Conservation (phyloP, 805 yeast species). For the Nakazawaea molendinolei region DNA sequence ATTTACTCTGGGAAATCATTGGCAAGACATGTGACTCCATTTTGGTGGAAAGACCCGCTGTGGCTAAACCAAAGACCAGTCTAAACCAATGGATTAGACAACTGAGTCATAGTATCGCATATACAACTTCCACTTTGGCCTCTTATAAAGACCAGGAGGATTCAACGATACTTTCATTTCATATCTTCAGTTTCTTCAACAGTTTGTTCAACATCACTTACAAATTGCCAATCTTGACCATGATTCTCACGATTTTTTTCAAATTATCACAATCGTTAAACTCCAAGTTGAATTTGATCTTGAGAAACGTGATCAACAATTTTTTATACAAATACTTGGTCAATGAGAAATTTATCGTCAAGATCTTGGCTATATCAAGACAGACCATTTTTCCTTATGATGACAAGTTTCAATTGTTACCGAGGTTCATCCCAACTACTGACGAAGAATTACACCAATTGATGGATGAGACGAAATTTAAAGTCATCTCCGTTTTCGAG, state of each 20-base stretch:
- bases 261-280: constrained; percentile 13
- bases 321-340: constrained; percentile 18
- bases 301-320: constrained; percentile 21
- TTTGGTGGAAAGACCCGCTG: background rate
- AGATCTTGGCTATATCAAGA: constrained; percentile 15
- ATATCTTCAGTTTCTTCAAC: constrained; percentile 18
- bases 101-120: constrained; percentile 22
- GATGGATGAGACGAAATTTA: constrained; percentile 12
- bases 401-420: constrained; percentile 19
- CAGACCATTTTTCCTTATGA: constrained; percentile 24
- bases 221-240: constrained; percentile 16
- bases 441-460: constrained; percentile 19
- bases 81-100: constrained; percentile 13
- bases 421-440: constrained; percentile 24
- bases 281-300: constrained; percentile 17
- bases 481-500: constrained; percentile 7
- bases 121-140: constrained; percentile 21
- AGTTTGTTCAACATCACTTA: constrained; percentile 14
- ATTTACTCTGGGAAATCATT: constrained; percentile 40
- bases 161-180: constrained; percentile 14
- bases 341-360: constrained; percentile 14
- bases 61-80: background rate
- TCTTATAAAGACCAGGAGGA: constrained; percentile 5
- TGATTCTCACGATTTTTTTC: constrained; percentile 11
- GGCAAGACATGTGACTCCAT: constrained; percentile 14